Base-by-base conservation (phyloP, 2,329 filamentous ascomycete genomes). In the Uncinocarpus reesii region DNA sequence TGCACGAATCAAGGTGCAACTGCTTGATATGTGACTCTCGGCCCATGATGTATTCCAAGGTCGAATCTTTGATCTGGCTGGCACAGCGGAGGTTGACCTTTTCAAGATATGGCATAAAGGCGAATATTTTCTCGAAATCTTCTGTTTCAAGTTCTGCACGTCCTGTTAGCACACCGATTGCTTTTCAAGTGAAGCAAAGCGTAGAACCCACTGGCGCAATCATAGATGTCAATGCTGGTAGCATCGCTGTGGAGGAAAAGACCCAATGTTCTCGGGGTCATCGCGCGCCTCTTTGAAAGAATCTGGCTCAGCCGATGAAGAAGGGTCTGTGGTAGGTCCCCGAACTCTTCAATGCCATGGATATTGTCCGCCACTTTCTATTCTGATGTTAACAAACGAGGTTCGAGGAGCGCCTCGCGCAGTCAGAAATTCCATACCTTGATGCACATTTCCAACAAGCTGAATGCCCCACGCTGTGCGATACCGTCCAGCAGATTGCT, bases 1-100 rank as follows among this genome's bases (percentile, higher is more conserved):
- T 96, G 7, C 86, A 80, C 8, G 87, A 86, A 53, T 92, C 83
- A 0, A 96, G 74, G 53, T 87, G 84, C 36, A 96, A 72, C 48
- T 79, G 75, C 51, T 80, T 77, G n/a, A 95, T 71, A 7, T 76
- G 66, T 42, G 79, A 76, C 42, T 84, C 76, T 41, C 86, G 84
- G 48, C 80, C 80, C 16, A 86, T 71, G 59, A 95, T 77, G 62
- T 90, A 95, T 45, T 86, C 78, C 65, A 95, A 76, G 35, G 88
- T 84, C 32, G 74, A 73, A 58, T 95, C 84, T 65, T 94, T 95
- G 72, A 95, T 83, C 60, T 95, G 89, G 42, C 92, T 85, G n/a
- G 83, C 86, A 58, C 89, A 90, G 42, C 84, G 80, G 8, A 94
- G 70, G 55, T 87, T 84, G 49, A 95, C 73, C 36, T 75, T 76